Evolutionary conservation across 1,284 basidiomycete genomes (phyloP).

Genomic region (Ustilago esculenta): DNA sequence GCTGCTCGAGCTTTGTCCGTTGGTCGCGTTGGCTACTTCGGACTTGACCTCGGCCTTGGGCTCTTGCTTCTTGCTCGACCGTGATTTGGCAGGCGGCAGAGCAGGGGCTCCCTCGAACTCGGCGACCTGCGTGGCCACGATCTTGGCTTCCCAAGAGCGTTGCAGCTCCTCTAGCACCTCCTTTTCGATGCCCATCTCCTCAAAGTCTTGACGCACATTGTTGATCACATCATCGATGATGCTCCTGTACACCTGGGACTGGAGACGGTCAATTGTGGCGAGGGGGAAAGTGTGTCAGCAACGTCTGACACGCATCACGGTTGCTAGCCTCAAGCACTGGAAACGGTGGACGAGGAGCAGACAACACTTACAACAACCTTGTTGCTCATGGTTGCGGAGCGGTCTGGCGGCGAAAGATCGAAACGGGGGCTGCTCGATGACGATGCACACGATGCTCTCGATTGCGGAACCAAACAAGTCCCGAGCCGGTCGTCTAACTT

Average conservation of each 20-base stretch:
- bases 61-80: slow-evolving; percentile 38
- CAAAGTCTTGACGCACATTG: slow-evolving; percentile 90
- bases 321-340: neutral
- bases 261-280: slow-evolving; percentile 62
- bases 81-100: slow-evolving; percentile 43
- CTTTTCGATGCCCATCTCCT: slow-evolving; percentile 93
- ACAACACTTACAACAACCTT: slow-evolving; percentile 49
- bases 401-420: neutral
- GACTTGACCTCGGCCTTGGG: slow-evolving; percentile 38
- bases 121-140: slow-evolving; percentile 89
- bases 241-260: slow-evolving; percentile 89
- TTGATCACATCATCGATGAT: slow-evolving; percentile 97
- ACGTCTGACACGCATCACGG: no score
- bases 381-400: slow-evolving; percentile 48
- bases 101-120: slow-evolving; percentile 78
- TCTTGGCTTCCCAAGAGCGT: slow-evolving; percentile 93
- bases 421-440: neutral
- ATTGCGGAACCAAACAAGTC: neutral
- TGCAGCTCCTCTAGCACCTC: slow-evolving; percentile 88
- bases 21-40: slow-evolving; percentile 17
- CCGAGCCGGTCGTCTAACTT: no score
- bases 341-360: neutral
- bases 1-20: slow-evolving; percentile 9
- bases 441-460: neutral
- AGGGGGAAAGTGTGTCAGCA: neutral